Conservation (phyloP, 2,329 filamentous ascomycete genomes). For the Tympanopsis confertula region DNA sequence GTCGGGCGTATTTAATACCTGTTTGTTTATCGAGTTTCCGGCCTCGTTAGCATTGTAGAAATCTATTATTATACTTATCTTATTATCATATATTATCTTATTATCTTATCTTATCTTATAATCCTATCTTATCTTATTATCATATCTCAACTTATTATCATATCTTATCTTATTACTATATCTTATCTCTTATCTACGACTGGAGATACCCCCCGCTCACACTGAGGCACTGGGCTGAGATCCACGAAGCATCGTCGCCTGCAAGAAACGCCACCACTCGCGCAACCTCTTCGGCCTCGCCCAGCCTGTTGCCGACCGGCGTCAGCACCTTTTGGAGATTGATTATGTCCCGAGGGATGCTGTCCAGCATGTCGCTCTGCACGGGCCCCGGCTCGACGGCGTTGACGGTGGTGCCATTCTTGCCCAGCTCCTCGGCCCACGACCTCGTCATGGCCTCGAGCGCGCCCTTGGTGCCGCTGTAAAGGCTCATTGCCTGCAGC, state of each 20-base stretch:
- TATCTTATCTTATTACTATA: too few relatives aligned
- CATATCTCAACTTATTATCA: too few relatives aligned
- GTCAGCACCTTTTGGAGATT: slow-evolving; percentile 36
- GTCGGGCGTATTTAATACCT: too few relatives aligned
- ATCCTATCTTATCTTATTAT: too few relatives aligned
- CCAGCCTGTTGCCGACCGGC: slow-evolving; percentile 35
- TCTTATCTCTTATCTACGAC: too few relatives aligned
- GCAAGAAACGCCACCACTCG: slow-evolving; percentile 43
- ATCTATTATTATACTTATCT: too few relatives aligned
- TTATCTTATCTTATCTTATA: too few relatives aligned
- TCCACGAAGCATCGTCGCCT: slow-evolving; percentile 32
- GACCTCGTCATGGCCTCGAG: slow-evolving; percentile 46
- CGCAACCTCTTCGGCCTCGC: slow-evolving; percentile 39
- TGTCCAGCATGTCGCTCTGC: slow-evolving; percentile 42
- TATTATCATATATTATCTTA: too few relatives aligned
- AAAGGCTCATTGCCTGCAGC: slow-evolving; percentile 32
- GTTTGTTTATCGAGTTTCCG: too few relatives aligned
- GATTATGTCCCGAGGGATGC: slow-evolving; percentile 34
- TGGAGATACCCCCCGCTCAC: slow-evolving; percentile 46
- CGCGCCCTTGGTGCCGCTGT: slow-evolving; percentile 45
- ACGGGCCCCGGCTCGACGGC: slow-evolving; percentile 47
- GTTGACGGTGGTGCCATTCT: slow-evolving; percentile 46
- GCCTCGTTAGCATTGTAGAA: too few relatives aligned
- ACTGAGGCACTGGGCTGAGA: slow-evolving; percentile 41
- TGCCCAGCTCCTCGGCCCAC: slow-evolving; percentile 46